Evolutionary conservation across 2,329 filamentous ascomycete species (phyloP).

Genomic region (Fusarium odoratissimum): DNA sequence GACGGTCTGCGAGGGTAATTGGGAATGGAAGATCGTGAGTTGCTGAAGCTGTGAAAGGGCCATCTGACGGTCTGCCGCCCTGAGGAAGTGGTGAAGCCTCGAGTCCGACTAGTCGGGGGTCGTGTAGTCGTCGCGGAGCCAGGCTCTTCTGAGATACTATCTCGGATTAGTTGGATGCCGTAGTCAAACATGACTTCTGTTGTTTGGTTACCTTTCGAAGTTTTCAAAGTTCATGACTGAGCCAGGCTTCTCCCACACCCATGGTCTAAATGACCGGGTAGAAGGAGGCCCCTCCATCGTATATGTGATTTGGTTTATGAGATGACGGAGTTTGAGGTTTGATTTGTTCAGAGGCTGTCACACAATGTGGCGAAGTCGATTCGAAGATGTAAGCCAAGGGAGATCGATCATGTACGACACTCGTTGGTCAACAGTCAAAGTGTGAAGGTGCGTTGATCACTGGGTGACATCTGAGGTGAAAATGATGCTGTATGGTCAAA

Average conservation of each 20-base stretch:
- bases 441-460: slow-evolving; percentile 27
- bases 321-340: slow-evolving; percentile 10
- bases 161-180: slow-evolving; percentile 19
- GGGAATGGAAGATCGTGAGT: slow-evolving; percentile 43
- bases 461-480: neutral
- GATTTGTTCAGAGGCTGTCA: slow-evolving; percentile 17
- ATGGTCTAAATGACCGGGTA: slow-evolving; percentile 36
- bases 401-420: slow-evolving; percentile 33
- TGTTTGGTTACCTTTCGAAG: slow-evolving; percentile 40
- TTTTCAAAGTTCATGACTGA: slow-evolving; percentile 44
- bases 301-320: slow-evolving; percentile 14
- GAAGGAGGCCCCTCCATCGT: slow-evolving; percentile 43
- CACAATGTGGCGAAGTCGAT: slow-evolving; percentile 17
- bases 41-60: slow-evolving; percentile 46
- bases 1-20: slow-evolving; percentile 32
- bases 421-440: slow-evolving; percentile 32
- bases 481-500: slow-evolving; percentile 5
- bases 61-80: slow-evolving; percentile 44
- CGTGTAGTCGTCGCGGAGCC: slow-evolving; percentile 30
- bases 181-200: slow-evolving; percentile 9
- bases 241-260: slow-evolving; percentile 41
- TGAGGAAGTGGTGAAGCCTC: slow-evolving; percentile 44
- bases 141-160: slow-evolving; percentile 44
- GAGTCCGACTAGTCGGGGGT: slow-evolving; percentile 39
- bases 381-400: slow-evolving; percentile 11